Evolutionary conservation across 2,329 filamentous ascomycete genomes (phyloP), one percentile per base, ranked within the genome.

Genomic region (Claviceps capensis): DNA sequence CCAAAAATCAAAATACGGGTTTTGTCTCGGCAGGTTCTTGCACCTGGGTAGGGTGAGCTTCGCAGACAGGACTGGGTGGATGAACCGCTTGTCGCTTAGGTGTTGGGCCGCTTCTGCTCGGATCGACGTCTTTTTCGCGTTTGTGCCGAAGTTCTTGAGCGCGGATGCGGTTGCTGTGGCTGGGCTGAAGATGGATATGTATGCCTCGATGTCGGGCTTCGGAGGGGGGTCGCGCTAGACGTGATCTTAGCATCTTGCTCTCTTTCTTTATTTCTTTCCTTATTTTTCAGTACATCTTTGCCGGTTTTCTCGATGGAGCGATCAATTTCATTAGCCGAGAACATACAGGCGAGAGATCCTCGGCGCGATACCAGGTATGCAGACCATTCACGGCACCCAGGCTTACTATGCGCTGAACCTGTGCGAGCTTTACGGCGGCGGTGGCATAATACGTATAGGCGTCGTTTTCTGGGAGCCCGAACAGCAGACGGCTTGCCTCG

Each of bases 1-100:
- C 76, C 83, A 86, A 60, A 85, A 77, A 59, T 82, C 75, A 50
- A 81, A 72, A 64, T 84, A 86, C 0, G 83, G 85, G 62, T 89
- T 89, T 5, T 60, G 47, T 60, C 69, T 60, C 51, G 53, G 67
- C 55, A 63, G 65, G 45, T 71, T 70, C 57, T 76, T 76, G 55
- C 64, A 65, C 57, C 72, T 75, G 16, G 72, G 69, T 37, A 77
- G 63, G 26, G 68, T 71, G 55, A 73, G 67, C 52, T 68, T 61
- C 16, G 62, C 47, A 41, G 59, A 55, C 43, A 71, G 63, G 14
- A 62, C 59, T 7, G 73, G 63, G 64, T 78, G 74, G 54, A 82
- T 61, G 59, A 74, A 69, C 54, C 79, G 74, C 57, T 74, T 74
- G 23, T 67, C 59, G 38, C 63, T 56, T n/a, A 88, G 72, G 63